Evolutionary conservation across 2,329 filamentous ascomycete genomes (phyloP).

Genomic region (Aspergillus pseudoterreus): DNA sequence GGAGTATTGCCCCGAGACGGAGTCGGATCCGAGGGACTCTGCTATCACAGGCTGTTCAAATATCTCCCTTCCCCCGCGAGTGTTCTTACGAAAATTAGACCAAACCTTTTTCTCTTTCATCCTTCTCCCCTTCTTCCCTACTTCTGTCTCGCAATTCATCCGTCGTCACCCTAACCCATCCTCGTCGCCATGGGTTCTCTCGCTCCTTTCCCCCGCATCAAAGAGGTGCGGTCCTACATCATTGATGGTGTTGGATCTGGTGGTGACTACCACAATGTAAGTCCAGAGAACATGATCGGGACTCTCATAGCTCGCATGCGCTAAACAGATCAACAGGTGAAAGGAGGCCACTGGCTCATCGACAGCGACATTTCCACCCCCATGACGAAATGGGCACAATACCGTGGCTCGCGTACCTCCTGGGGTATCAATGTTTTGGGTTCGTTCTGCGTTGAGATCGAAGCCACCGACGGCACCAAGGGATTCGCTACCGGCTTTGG

Average conservation of each 20-base stretch:
- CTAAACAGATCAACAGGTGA: slow-evolving; percentile 27
- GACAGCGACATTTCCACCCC: slow-evolving; percentile 90
- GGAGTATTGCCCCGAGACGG: slow-evolving; percentile 27
- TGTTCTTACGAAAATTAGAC: slow-evolving; percentile 2
- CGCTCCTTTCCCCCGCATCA: slow-evolving; percentile 41
- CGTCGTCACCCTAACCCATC: slow-evolving; percentile 1
- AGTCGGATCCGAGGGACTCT: slow-evolving; percentile 7
- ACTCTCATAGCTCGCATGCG: background rate
- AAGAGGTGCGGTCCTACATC: slow-evolving; percentile 44
- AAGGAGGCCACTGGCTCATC: slow-evolving; percentile 69
- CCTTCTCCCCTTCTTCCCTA: slow-evolving; percentile 6
- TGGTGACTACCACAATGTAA: slow-evolving; percentile 80
- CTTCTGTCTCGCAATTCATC: slow-evolving; percentile 5
- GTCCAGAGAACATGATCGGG: slow-evolving; percentile 27
- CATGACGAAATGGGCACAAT: slow-evolving; percentile 84
- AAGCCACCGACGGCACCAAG: slow-evolving; percentile 84
- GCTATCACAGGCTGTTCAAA: slow-evolving; percentile 15
- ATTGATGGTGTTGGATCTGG: slow-evolving; percentile 47
- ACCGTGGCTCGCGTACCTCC: slow-evolving; percentile 79
- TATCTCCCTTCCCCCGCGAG: slow-evolving; percentile 10
- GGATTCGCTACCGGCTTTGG: slow-evolving; percentile 94
- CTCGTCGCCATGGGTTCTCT: slow-evolving; percentile 27
- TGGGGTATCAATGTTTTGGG: slow-evolving; percentile 96
- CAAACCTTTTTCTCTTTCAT: slow-evolving; percentile 4
- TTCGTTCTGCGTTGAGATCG: slow-evolving; percentile 86